These are phyloP conservation scores for Apophysomyces sp. DNA, from an alignment of 371 early-diverging fungal species.

Conservation along the genomic window DNA sequence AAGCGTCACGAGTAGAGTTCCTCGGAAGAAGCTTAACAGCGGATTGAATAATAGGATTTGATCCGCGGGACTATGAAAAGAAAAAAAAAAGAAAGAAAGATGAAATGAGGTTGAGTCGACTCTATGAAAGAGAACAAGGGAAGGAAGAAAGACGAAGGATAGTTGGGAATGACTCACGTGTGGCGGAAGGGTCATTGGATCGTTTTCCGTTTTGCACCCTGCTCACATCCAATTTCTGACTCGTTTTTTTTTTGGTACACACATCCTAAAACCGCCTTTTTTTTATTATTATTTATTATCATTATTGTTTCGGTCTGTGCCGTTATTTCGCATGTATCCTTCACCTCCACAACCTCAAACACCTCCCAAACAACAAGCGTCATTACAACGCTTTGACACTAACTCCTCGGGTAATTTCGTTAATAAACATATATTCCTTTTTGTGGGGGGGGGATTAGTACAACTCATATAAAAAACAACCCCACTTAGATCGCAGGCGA, in stretches of 20 bases:
- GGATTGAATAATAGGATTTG: not conserved
- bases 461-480: not conserved
- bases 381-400: not conserved
- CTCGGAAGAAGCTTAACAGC: too few relatives aligned
- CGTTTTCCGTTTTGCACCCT: too few relatives aligned
- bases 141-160: too few relatives aligned
- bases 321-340: constrained; percentile 5
- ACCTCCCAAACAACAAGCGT: constrained; percentile 4
- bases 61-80: not conserved
- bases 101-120: too few relatives aligned
- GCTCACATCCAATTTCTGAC: too few relatives aligned
- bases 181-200: too few relatives aligned
- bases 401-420: not conserved
- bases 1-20: not conserved
- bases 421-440: not conserved
- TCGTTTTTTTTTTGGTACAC: not conserved
- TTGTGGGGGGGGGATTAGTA: not conserved
- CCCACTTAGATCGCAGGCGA: constrained; percentile 9
- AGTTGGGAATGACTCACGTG: too few relatives aligned
- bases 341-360: constrained; percentile 14
- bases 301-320: constrained; percentile 1
- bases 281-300: not conserved
- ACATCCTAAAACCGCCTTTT: not conserved
- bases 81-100: not conserved
- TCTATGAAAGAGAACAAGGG: too few relatives aligned